Percentiles rank a stretch among this genome's conserved stretches.
Conservation (phyloP, 2,329 filamentous ascomycete species). For the Aureobasidium sp. region DNA sequence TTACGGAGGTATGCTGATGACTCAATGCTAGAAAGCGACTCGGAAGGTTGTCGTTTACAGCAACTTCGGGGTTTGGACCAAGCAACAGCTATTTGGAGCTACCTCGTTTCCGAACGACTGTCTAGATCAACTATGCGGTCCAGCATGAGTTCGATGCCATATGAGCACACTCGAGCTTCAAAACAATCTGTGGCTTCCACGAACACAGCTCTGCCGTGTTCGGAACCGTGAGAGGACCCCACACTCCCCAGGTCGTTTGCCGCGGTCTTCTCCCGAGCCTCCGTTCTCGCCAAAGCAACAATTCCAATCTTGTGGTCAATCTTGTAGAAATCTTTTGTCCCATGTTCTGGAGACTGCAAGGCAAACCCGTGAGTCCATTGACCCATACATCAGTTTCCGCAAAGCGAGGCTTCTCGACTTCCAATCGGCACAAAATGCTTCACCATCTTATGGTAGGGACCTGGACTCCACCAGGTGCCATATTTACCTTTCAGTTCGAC, state of each 20-base stretch:
- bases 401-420: background rate
- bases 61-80: background rate
- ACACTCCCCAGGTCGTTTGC: background rate
- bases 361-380: background rate
- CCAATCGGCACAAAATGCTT: slow-evolving; percentile 48
- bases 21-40: background rate
- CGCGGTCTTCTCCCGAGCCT: background rate
- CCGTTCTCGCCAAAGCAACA: background rate
- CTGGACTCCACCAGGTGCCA: slow-evolving; percentile 78
- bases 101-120: no score
- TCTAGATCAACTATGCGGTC: background rate
- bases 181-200: background rate
- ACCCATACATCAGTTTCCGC: background rate
- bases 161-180: background rate
- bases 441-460: slow-evolving; percentile 90
- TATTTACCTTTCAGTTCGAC: slow-evolving; percentile 83
- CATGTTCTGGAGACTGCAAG: background rate
- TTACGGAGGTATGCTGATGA: background rate
- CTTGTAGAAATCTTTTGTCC: background rate
- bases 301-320: background rate
- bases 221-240: background rate
- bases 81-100: background rate
- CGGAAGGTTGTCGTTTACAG: background rate
- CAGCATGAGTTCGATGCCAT: background rate
- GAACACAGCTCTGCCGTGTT: background rate